A percentile compares a stretch with the other conserved stretches of the same genome.
These are phyloP conservation scores for Suillus brevipes DNA, from an alignment of 768 basidiomycete genomes.

Conservation along the genomic window DNA sequence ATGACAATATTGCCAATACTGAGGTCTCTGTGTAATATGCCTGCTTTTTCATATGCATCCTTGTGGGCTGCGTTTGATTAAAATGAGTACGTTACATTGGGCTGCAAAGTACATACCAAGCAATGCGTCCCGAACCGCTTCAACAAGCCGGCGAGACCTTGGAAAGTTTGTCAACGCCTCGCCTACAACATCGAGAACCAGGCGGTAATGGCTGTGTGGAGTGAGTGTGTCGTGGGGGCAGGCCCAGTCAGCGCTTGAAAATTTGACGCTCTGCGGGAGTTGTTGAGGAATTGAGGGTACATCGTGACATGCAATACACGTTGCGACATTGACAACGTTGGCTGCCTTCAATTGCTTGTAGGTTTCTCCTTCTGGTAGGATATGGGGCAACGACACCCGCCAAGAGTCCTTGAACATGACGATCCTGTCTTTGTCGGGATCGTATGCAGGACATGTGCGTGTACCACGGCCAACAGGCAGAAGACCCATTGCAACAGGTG, in stretches of 20 bases:
- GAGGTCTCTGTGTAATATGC: slow-evolving; percentile 27
- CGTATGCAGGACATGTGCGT: slow-evolving; percentile 1
- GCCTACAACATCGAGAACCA: neutral
- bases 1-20: slow-evolving; percentile 25
- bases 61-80: slow-evolving; percentile 22
- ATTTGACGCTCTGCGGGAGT: neutral
- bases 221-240: neutral
- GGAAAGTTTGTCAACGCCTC: neutral
- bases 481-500: neutral
- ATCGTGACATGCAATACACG: neutral
- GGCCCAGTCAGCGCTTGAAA: neutral
- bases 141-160: slow-evolving; percentile 12
- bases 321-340: neutral
- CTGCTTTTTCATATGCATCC: slow-evolving; percentile 17
- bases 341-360: neutral
- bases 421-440: neutral
- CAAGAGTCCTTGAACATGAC: slow-evolving; percentile 6
- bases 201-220: neutral
- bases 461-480: slow-evolving; percentile 2
- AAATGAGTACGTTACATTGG: neutral
- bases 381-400: neutral
- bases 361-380: neutral
- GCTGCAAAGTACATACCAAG: neutral
- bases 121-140: slow-evolving; percentile 20
- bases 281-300: neutral